These are phyloP conservation scores for Phytophthora sp. DNA, from an alignment of 352 stramenopile species.

Conservation along the genomic window DNA sequence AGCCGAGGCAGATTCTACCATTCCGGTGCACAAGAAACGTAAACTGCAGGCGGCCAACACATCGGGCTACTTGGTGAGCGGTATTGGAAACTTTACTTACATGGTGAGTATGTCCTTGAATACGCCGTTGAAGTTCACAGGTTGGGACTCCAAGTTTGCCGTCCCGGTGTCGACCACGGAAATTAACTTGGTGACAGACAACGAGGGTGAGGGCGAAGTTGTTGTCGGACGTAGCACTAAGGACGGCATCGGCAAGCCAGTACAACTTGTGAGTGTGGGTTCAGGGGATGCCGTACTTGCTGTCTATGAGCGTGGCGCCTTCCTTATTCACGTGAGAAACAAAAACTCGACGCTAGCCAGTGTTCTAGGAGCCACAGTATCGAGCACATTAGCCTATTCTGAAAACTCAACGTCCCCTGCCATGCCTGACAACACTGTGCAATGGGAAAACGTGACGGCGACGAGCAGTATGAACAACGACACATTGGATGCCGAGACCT, in stretches of 20 bases:
- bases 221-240: constrained; percentile 31
- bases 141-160: constrained; percentile 80
- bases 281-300: constrained; percentile 68
- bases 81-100: constrained; percentile 63
- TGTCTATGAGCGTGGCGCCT: constrained; percentile 65
- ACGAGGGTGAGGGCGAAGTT: constrained; percentile 26
- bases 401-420: constrained; percentile 23
- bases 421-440: constrained; percentile 51
- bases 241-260: constrained; percentile 48
- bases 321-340: constrained; percentile 72
- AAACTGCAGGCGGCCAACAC: constrained; percentile 51
- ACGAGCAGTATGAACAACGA: constrained; percentile 38
- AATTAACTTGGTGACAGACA: constrained; percentile 41
- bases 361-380: constrained; percentile 58
- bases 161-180: constrained; percentile 65
- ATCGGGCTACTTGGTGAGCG: constrained; percentile 41
- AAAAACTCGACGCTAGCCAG: constrained; percentile 77
- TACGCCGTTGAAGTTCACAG: constrained; percentile 47
- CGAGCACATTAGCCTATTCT: not conserved
- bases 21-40: constrained; percentile 66
- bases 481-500: constrained; percentile 45
- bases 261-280: constrained; percentile 56
- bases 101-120: constrained; percentile 53
- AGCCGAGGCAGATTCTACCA: constrained; percentile 21
- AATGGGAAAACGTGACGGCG: constrained; percentile 49